A percentile compares a stretch with the other conserved stretches of the same genome.
These are phyloP conservation scores for Venturia nashicola DNA, from an alignment of 2,329 filamentous ascomycete genomes.

Conservation along the genomic window DNA sequence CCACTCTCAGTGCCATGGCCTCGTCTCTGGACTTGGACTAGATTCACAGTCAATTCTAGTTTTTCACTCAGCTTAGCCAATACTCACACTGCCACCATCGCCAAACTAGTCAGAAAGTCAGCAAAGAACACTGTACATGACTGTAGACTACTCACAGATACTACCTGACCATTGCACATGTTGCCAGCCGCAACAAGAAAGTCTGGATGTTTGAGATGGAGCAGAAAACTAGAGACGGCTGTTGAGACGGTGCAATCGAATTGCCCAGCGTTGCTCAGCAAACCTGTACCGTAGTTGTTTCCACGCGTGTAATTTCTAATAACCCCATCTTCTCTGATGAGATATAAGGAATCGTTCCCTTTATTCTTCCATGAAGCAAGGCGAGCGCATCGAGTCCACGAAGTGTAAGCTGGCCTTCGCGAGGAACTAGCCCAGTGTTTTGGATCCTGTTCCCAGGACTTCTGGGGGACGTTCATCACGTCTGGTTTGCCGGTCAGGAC, in stretches of 20 bases:
- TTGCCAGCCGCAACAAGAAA: conserved; percentile 71
- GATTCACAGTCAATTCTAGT: neutral
- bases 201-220: conserved; percentile 51
- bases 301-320: conserved; percentile 48
- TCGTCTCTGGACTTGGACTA: neutral
- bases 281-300: conserved; percentile 13
- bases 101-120: neutral
- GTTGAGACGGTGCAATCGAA: conserved; percentile 65
- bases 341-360: conserved; percentile 65
- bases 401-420: conserved; percentile 55
- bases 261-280: conserved; percentile 39
- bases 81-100: neutral
- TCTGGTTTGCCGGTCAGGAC: conserved; percentile 27
- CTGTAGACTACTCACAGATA: neutral
- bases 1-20: neutral
- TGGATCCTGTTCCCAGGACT: conserved; percentile 25
- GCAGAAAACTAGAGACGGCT: conserved; percentile 66
- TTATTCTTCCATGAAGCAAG: conserved; percentile 43
- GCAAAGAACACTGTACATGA: neutral
- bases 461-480: conserved; percentile 9
- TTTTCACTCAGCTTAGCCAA: neutral
- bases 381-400: conserved; percentile 71
- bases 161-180: conserved; percentile 55
- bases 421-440: conserved; percentile 20
- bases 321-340: conserved; percentile 78